Evolutionary conservation across 257 asterid species (phyloP).

Genomic region (Ballota nigra): DNA sequence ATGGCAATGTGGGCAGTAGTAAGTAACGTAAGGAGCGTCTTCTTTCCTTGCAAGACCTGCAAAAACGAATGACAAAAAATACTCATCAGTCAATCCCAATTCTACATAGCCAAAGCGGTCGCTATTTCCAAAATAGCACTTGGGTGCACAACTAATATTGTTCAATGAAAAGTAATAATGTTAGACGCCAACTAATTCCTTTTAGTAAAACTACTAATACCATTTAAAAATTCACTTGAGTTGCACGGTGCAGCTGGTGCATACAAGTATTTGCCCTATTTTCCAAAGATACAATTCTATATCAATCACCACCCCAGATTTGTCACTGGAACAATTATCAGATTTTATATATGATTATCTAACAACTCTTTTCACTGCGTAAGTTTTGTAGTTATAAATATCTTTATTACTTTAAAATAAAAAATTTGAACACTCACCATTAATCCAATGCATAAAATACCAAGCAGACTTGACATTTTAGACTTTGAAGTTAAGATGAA

Average conservation of each 20-base stretch:
- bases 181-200: too few relatives aligned
- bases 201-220: too few relatives aligned
- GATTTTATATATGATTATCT: background rate
- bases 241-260: too few relatives aligned
- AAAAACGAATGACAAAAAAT: conserved; percentile 9
- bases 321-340: background rate
- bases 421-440: background rate
- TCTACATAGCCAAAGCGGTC: background rate
- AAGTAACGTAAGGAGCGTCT: conserved; percentile 66
- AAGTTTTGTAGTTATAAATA: background rate
- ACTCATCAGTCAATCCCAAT: background rate
- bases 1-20: conserved; percentile 89
- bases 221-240: too few relatives aligned
- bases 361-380: background rate
- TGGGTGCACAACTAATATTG: too few relatives aligned
- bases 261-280: background rate
- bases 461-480: background rate
- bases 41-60: conserved; percentile 92
- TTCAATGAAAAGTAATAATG: too few relatives aligned
- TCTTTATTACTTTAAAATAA: background rate
- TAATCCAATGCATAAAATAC: background rate
- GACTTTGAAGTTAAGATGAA: too few relatives aligned
- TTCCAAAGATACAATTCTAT: background rate
- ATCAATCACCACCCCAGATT: background rate
- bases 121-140: too few relatives aligned